phyloP scores from a whole-genome alignment of 2,329 filamentous ascomycete genomes.

The Aureobasidium sp. region DNA sequence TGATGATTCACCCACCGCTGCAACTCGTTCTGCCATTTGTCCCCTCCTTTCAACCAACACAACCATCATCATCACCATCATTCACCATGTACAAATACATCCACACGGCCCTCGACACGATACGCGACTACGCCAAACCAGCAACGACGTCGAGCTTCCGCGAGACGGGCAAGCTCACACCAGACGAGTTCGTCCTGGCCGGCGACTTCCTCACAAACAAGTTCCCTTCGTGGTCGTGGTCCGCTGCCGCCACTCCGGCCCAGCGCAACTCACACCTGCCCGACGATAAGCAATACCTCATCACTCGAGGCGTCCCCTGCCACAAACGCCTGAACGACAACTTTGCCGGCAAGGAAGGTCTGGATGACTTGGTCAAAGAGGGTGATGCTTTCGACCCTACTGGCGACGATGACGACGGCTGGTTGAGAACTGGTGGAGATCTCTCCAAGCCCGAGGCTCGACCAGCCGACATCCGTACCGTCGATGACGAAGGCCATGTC shows the following conservation, averaged over 20 bases:
- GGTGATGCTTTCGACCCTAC: slow-evolving; percentile 40
- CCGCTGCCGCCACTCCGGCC: slow-evolving; percentile 72
- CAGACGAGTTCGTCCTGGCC: slow-evolving; percentile 90
- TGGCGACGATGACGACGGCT: slow-evolving; percentile 72
- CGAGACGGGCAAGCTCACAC: slow-evolving; percentile 88
- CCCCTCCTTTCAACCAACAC: neutral
- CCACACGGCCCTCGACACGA: slow-evolving; percentile 75
- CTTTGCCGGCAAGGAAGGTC: slow-evolving; percentile 80
- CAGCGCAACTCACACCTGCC: slow-evolving; percentile 79
- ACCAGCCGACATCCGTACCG: slow-evolving; percentile 73
- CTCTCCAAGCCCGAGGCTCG: slow-evolving; percentile 60
- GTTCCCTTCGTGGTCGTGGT: slow-evolving; percentile 98
- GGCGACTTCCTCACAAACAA: slow-evolving; percentile 98
- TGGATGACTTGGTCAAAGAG: slow-evolving; percentile 75
- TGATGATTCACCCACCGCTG: slow-evolving; percentile 12
- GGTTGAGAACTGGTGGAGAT: slow-evolving; percentile 82
- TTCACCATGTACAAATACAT: slow-evolving; percentile 68
- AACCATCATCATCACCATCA: neutral
- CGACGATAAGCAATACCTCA: slow-evolving; percentile 84
- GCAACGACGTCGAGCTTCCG: slow-evolving; percentile 89
- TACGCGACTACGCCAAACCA: slow-evolving; percentile 88
- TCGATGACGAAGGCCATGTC: slow-evolving; percentile 83
- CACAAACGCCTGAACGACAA: slow-evolving; percentile 85
- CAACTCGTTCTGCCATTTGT: neutral
- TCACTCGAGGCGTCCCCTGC: slow-evolving; percentile 91